Percentiles rank a stretch among this genome's conserved stretches.
Conservation (phyloP, 345 rosid genomes). For the Citrus sinensis region DVS_A1.0 CM039164.1:24230501-24231000, state of each 20-base stretch:
- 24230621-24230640: neutral
- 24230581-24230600: neutral
- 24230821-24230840: slow-evolving; percentile 8
- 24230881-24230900: neutral
- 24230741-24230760: neutral
- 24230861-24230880: too few relatives aligned
- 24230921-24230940: neutral
- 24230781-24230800: too few relatives aligned
- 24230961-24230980: too few relatives aligned
- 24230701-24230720: neutral
- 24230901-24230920: slow-evolving; percentile 2
- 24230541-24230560: neutral
- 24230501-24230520: neutral
- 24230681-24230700: neutral
- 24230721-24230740: neutral
- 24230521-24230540: neutral
- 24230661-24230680: neutral
- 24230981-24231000: too few relatives aligned
- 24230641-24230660: neutral
- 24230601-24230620: neutral
- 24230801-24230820: neutral
- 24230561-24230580: neutral
- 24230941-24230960: too few relatives aligned
- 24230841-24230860: slow-evolving; percentile 3
- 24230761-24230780: neutral